Evolutionary conservation across 78 protist species (phyloP), one percentile per base, ranked within the genome.

Genomic region (Dictyostelium purpureum): DNA sequence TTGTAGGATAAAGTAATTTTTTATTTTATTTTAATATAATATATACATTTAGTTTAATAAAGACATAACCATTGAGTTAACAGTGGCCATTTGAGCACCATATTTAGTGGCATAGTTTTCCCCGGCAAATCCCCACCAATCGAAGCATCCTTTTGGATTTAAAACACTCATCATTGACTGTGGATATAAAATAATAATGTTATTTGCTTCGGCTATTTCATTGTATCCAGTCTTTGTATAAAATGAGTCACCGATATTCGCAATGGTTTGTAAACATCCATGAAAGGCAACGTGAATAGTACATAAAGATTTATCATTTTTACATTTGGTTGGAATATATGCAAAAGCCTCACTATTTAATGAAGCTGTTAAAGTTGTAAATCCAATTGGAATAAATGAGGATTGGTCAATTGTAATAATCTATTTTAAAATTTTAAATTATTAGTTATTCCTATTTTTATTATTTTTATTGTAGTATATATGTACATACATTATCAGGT

Each of bases 141-240:
- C 97, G 9, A 49, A 95, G 37, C 96, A 96, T 7, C 96, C 93
- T 42, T 78, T 75, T 42, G 96, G 97, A 81, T 91, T 96, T 19
- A 69, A 38, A 11, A 31, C 49, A 26, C 40, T 82, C 26, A 42
- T 63, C 28, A 52, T 33, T 24, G 95, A 88, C 66, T 96, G 97
- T 38, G 97, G 97, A 94, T 88, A 96, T 16, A 96, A 24, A 31
- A 96, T 69, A 21, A 96, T 89, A 10, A 96, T 10, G 47, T 94
- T 94, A 79, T 94, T 93, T 19, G 71, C 59, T n/a, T 96, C 97
- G 21, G 97, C 97, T 16, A 93, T 83, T 47, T 96, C 95, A 75
- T 87, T 82, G 61, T 87, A 93, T 6, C 97, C 97, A 52, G 97
- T 56, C 14, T 94, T 49, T 40, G 49, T 66, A 65, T 83, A 77